Percentiles rank a stretch among this genome's conserved stretches.
These are phyloP conservation scores for Monsonia emarginata DNA, from an alignment of 441 rosid genomes.

Conservation along the genomic window DNA sequence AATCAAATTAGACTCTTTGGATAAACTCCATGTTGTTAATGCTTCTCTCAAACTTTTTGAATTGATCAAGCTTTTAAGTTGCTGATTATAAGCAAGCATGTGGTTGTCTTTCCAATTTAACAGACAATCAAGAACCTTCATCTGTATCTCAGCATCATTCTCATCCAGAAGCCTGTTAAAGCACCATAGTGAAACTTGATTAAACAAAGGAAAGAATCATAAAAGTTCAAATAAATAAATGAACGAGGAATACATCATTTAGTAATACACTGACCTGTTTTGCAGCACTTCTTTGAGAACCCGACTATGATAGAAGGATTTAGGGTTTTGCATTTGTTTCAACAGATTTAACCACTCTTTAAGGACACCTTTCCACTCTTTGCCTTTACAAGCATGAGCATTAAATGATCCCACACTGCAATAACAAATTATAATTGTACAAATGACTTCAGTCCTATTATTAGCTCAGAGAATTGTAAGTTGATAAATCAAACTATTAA, in stretches of 20 bases:
- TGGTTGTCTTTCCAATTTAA: constrained; percentile 66
- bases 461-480: neutral
- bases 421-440: constrained; percentile 10
- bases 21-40: constrained; percentile 80
- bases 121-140: constrained; percentile 76
- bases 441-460: constrained; percentile 5
- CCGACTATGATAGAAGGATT: constrained; percentile 46
- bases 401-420: constrained; percentile 61
- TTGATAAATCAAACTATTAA: constrained; percentile 3
- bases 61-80: constrained; percentile 69
- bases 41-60: constrained; percentile 71
- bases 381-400: constrained; percentile 49
- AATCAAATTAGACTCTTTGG: constrained; percentile 45
- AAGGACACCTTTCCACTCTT: constrained; percentile 67
- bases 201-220: constrained; percentile 4
- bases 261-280: constrained; percentile 46
- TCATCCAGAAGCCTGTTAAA: constrained; percentile 78
- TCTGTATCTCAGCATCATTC: constrained; percentile 72
- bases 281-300: constrained; percentile 67
- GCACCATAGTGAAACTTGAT: constrained; percentile 16
- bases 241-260: neutral
- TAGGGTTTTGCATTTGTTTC: constrained; percentile 61
- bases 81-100: constrained; percentile 64
- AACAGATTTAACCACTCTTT: constrained; percentile 82
- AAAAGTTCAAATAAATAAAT: neutral